Base-by-base conservation (phyloP, 2,329 filamentous ascomycete genomes). In the Fusarium oxysporum region DNA sequence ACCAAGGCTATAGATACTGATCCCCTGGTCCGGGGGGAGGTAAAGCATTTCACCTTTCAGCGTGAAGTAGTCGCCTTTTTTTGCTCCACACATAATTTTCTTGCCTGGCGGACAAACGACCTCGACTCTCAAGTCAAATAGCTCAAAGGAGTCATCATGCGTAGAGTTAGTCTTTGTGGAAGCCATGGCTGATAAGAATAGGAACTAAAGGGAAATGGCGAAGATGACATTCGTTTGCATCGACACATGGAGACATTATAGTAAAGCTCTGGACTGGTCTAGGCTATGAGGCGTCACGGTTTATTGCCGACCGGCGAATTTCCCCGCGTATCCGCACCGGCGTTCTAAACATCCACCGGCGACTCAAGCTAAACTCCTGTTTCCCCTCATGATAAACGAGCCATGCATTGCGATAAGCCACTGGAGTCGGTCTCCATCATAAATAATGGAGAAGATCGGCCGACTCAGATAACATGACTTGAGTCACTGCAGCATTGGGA, bases 391-490 rank as follows among this genome's bases (percentile, higher is more conserved):
- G 3, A 9, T 40, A 54, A 17, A 13, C 50, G 50, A 54, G 23
- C 13, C 7, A 2, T 54, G 19, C 50, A 5, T 54, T 28, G 2
- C 5, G 50, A 54, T 54, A 54, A 54, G 50, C 50, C 50, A n/a
- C 13, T 40, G 23, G 33, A 38, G 23, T 17, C 50, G 6, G 50
- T 9, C 5, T 54, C 50, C 50, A 38, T 54, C 50, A 54, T 54
- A 54, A 54, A 54, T 54, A 54, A 54, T 54, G 50, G 50, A n/a
- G 50, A 37, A n/a, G 13, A 28, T 54, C 33, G 50, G 50, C 50
- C 50, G 50, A n/a, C 50, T 28, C 23, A 54, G 50, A 54, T 40
- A 54, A n/a, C 23, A 54, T 38, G 50, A 54, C 10, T 54, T 54
- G 33, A 40, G 23, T 38, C 50, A 53, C 33, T 12, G 23, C 1